Evolutionary conservation across 176 grass and related monocot species (phyloP).

Genomic region (Pontederia paniculata): DNA sequence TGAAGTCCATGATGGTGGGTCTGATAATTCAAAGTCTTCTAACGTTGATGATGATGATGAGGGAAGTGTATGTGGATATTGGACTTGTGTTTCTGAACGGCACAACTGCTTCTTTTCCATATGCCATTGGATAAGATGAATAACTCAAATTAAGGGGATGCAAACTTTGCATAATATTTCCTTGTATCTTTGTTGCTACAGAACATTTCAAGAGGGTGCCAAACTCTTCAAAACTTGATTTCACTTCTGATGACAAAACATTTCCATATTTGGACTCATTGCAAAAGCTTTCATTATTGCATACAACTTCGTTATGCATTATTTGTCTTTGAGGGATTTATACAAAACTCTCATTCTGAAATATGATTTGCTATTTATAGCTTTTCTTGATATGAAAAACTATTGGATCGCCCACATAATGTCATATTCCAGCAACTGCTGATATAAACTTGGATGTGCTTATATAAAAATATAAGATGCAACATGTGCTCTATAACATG

Average conservation of each 20-base stretch:
- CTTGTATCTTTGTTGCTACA: slow-evolving; percentile 13
- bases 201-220: too few species aligned
- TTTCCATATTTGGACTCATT: slow-evolving; percentile 13
- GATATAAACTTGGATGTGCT: slow-evolving; percentile 57
- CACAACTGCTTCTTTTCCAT: slow-evolving; percentile 26
- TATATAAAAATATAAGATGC: slow-evolving; percentile 7
- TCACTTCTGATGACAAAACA: slow-evolving; percentile 13
- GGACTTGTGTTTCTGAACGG: slow-evolving; percentile 27
- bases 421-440: slow-evolving; percentile 48
- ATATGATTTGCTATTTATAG: slow-evolving; percentile 21
- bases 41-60: too few species aligned
- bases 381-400: slow-evolving; percentile 26
- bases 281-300: slow-evolving; percentile 14
- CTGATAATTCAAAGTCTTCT: too few species aligned
- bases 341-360: slow-evolving; percentile 26
- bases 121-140: slow-evolving; percentile 18
- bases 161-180: slow-evolving; percentile 11
- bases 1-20: too few species aligned
- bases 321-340: slow-evolving; percentile 27
- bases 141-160: slow-evolving; percentile 13
- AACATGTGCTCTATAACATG: too few species aligned
- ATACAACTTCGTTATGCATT: slow-evolving; percentile 11
- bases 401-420: slow-evolving; percentile 46
- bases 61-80: slow-evolving; percentile 20
- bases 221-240: slow-evolving; percentile 46